Evolutionary conservation across 2,329 filamentous ascomycete genomes (phyloP).

Genomic region (Ilyonectria sp.): DNA sequence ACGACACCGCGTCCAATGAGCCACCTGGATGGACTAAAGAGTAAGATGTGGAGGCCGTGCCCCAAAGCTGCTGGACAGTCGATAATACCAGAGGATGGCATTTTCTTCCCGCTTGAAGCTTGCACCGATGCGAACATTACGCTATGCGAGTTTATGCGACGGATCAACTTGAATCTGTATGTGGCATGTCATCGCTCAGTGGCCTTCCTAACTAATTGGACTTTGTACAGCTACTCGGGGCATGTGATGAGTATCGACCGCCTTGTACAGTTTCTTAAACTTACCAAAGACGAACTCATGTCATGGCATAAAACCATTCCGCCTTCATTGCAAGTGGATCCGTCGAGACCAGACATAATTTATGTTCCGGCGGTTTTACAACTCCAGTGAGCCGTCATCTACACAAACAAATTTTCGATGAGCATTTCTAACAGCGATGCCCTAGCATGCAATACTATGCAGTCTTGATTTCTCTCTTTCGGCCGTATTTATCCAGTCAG

Average conservation of each 20-base stretch:
- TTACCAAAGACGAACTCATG: slow-evolving; percentile 9
- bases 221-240: slow-evolving; percentile 12
- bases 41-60: slow-evolving; percentile 22
- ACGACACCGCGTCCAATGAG: slow-evolving; percentile 30
- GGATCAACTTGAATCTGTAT: slow-evolving; percentile 37
- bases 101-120: slow-evolving; percentile 1
- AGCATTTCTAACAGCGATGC: neutral
- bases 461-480: slow-evolving; percentile 35
- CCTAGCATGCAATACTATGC: slow-evolving; percentile 42
- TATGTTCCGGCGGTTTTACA: slow-evolving; percentile 36
- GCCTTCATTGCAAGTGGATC: neutral
- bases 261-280: slow-evolving; percentile 16
- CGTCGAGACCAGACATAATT: neutral
- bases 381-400: slow-evolving; percentile 34
- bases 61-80: slow-evolving; percentile 1
- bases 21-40: neutral
- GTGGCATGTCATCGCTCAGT: slow-evolving; percentile 1
- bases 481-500: slow-evolving; percentile 33
- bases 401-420: neutral
- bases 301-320: slow-evolving; percentile 14
- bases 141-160: slow-evolving; percentile 37
- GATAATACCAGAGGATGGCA: neutral
- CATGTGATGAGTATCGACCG: neutral
- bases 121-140: slow-evolving; percentile 26
- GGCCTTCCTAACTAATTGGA: neutral